Evolutionary conservation across 106 monocot genomes (phyloP).

Genomic region (Chionographis japonica): DNA sequence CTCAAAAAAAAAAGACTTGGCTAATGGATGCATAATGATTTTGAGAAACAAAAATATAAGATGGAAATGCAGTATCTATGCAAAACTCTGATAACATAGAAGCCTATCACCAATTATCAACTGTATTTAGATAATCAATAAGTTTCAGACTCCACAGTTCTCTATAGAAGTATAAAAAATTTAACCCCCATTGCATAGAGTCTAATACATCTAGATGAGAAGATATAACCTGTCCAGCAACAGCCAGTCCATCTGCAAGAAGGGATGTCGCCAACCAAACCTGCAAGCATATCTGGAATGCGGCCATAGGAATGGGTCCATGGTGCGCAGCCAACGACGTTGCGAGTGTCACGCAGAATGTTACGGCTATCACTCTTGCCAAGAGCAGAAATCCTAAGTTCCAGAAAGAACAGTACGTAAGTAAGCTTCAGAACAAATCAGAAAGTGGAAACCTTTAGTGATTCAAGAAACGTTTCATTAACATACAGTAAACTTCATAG

Average conservation of each 20-base stretch:
- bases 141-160: too few species aligned
- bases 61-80: not conserved
- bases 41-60: not conserved
- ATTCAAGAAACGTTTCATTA: too few species aligned
- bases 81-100: too few species aligned
- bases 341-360: conserved; percentile 83
- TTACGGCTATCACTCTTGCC: conserved; percentile 79
- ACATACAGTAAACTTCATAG: too few species aligned
- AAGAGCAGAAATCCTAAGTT: conserved; percentile 61
- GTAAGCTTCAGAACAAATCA: too few species aligned
- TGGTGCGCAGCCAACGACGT: conserved; percentile 76
- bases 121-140: too few species aligned
- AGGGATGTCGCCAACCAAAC: conserved; percentile 89
- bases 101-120: too few species aligned
- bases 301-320: conserved; percentile 77
- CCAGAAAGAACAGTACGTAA: not conserved
- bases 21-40: too few species aligned
- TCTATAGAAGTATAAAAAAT: too few species aligned
- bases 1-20: too few species aligned
- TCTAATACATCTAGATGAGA: not conserved
- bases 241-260: conserved; percentile 87
- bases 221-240: conserved; percentile 72
- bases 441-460: too few species aligned
- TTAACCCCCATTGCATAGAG: too few species aligned
- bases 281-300: conserved; percentile 84